A percentile compares a stretch with the other conserved stretches of the same genome.
These are phyloP conservation scores for Fraxinus quadrangulata DNA, from an alignment of 257 asterid genomes.

Conservation along the genomic window DNA sequence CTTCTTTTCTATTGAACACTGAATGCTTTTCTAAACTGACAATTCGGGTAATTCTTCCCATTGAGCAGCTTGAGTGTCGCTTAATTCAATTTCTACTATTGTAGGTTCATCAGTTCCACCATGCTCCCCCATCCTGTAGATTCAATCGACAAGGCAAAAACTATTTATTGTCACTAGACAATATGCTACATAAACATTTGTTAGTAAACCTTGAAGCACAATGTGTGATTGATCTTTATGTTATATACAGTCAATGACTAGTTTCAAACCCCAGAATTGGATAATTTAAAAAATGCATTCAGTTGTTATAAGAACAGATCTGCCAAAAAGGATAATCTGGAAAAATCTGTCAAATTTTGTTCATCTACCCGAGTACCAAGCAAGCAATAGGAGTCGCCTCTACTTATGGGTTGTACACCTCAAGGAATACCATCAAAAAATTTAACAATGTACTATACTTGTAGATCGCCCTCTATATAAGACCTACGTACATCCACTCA, in stretches of 20 bases:
- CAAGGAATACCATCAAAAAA: constrained; percentile 2
- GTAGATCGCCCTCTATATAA: neutral
- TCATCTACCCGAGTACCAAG: constrained; percentile 39
- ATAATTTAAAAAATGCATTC: constrained; percentile 2
- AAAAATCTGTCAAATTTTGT: constrained; percentile 32
- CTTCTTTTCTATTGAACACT: constrained; percentile 46
- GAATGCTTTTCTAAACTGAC: constrained; percentile 33
- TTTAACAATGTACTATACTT: too few species aligned
- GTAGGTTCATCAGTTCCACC: constrained; percentile 28
- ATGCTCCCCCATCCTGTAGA: constrained; percentile 42
- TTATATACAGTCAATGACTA: constrained; percentile 5
- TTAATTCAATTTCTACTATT: constrained; percentile 31
- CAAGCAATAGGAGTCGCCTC: constrained; percentile 33
- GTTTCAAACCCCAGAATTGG: constrained; percentile 16
- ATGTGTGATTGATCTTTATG: constrained; percentile 9
- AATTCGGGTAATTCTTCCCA: constrained; percentile 19
- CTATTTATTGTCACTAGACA: constrained; percentile 16
- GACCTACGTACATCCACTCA: too few species aligned
- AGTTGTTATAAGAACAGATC: constrained; percentile 9
- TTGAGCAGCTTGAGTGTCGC: constrained; percentile 31
- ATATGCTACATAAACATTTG: constrained; percentile 10
- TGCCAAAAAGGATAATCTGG: constrained; percentile 15
- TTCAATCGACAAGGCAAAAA: neutral
- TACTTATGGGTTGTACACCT: neutral
- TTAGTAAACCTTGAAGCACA: constrained; percentile 20